These are phyloP conservation scores for Auriscalpium orientale DNA, from an alignment of 768 basidiomycete species.

Conservation along the genomic window DNA sequence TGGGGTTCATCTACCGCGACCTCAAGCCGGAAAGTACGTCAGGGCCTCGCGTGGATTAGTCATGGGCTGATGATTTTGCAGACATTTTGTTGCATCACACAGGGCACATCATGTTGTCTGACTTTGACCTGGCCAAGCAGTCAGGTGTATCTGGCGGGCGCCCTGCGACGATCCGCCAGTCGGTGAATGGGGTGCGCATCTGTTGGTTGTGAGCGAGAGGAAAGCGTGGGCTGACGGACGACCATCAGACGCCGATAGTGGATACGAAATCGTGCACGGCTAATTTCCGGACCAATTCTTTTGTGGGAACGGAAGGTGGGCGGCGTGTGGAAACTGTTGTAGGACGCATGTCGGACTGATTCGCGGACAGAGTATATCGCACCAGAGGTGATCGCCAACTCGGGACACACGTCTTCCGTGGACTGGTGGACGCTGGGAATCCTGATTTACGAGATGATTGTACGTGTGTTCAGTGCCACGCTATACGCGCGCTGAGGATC, in stretches of 20 bases:
- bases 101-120: conserved; percentile 98
- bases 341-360: not conserved
- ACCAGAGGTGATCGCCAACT: conserved; percentile 94
- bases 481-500: conserved; percentile 12
- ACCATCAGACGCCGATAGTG: conserved; percentile 72
- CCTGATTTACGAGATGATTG: conserved; percentile 98
- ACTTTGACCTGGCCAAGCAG: conserved; percentile 98
- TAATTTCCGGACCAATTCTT: conserved; percentile 97
- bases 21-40: conserved; percentile 97
- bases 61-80: conserved; percentile 26
- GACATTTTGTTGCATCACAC: conserved; percentile 97
- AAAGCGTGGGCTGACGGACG: not conserved
- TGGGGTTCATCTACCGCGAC: conserved; percentile 99
- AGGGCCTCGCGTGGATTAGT: not conserved
- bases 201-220: not conserved
- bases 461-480: conserved; percentile 39
- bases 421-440: conserved; percentile 99
- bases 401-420: conserved; percentile 95
- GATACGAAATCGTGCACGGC: conserved; percentile 97
- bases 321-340: not conserved
- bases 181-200: conserved; percentile 77
- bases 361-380: conserved; percentile 86
- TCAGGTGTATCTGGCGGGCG: conserved; percentile 78
- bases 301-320: conserved; percentile 96
- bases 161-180: conserved; percentile 80